phyloP scores from a whole-genome alignment of 345 rosid species.

The Citrus sinensis region DVS_A1.0 CM039167.1:2085501-2086000 shows the following conservation, averaged over 20 bases:
- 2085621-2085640: slow-evolving; percentile 31
- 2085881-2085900: slow-evolving; percentile 32
- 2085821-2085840: slow-evolving; percentile 27
- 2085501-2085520: slow-evolving; percentile 27
- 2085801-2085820: slow-evolving; percentile 24
- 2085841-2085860: slow-evolving; percentile 34
- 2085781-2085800: slow-evolving; percentile 22
- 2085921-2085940: slow-evolving; percentile 21
- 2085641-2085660: slow-evolving; percentile 27
- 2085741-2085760: slow-evolving; percentile 31
- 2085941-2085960: slow-evolving; percentile 30
- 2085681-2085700: slow-evolving; percentile 30
- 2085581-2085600: slow-evolving; percentile 30
- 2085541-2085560: slow-evolving; percentile 28
- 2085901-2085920: slow-evolving; percentile 39
- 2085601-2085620: slow-evolving; percentile 31
- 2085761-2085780: slow-evolving; percentile 22
- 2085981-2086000: slow-evolving; percentile 63
- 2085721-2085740: slow-evolving; percentile 32
- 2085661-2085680: slow-evolving; percentile 32
- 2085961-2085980: slow-evolving; percentile 40
- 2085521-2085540: slow-evolving; percentile 25
- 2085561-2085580: slow-evolving; percentile 28
- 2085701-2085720: slow-evolving; percentile 36
- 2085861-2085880: slow-evolving; percentile 26